These are phyloP conservation scores for Macrolepiota fuliginosa DNA, from an alignment of 768 basidiomycete genomes.

Conservation along the genomic window DNA sequence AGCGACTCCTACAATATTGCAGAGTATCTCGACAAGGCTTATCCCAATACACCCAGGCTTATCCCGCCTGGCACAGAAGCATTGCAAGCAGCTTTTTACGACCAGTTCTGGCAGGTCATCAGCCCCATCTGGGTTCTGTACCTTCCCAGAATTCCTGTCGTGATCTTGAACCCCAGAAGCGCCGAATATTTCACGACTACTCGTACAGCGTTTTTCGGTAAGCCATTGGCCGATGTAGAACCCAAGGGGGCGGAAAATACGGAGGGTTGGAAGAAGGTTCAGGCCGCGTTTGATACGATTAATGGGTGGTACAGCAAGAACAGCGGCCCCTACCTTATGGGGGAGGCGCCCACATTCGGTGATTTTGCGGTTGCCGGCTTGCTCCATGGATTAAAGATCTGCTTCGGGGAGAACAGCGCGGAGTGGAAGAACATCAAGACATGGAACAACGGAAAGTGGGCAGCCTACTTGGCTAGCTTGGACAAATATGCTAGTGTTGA, in stretches of 20 bases:
- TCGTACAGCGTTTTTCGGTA: slow-evolving; percentile 29
- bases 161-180: slow-evolving; percentile 21
- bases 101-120: slow-evolving; percentile 18
- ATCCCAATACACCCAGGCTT: slow-evolving; percentile 32
- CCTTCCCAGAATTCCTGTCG: slow-evolving; percentile 2
- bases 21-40: slow-evolving; percentile 47
- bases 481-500: slow-evolving; percentile 11
- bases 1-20: slow-evolving; percentile 47
- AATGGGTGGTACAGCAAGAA: slow-evolving; percentile 28
- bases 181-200: slow-evolving; percentile 34
- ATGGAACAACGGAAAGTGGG: slow-evolving; percentile 42
- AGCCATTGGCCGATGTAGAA: slow-evolving; percentile 32
- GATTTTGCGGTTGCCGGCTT: slow-evolving; percentile 36
- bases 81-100: slow-evolving; percentile 36
- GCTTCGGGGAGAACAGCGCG: slow-evolving; percentile 34
- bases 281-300: slow-evolving; percentile 27
- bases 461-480: slow-evolving; percentile 13
- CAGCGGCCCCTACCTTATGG: slow-evolving; percentile 33
- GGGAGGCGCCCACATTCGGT: slow-evolving; percentile 33
- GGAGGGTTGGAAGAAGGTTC: slow-evolving; percentile 35
- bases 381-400: slow-evolving; percentile 27
- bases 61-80: slow-evolving; percentile 34
- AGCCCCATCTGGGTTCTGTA: slow-evolving; percentile 15
- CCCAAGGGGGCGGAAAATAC: slow-evolving; percentile 28
- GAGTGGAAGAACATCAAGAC: slow-evolving; percentile 39